Evolutionary conservation across 2,329 filamentous ascomycete species (phyloP).

Genomic region (Phialophora tarda): DNA sequence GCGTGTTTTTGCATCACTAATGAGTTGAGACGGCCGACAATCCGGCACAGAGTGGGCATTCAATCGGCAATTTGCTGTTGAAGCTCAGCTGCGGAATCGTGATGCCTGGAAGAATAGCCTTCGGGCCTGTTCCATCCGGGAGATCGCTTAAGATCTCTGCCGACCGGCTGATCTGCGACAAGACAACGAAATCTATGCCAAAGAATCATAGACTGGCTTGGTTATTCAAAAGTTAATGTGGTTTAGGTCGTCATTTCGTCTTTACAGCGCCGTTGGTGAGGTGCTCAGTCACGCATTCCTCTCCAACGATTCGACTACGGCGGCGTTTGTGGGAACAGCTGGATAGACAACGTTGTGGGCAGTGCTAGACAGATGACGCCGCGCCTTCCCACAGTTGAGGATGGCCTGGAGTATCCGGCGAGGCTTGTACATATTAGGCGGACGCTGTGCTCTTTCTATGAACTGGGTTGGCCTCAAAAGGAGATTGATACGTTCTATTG

Average conservation of each 20-base stretch:
- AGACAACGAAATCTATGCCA: slow-evolving; percentile 9
- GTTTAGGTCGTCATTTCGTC: background rate
- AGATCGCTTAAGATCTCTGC: background rate
- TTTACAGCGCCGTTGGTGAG: slow-evolving; percentile 2
- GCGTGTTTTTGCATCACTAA: slow-evolving; percentile 24
- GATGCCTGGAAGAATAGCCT: background rate
- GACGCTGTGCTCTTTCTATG: background rate
- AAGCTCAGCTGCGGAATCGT: background rate
- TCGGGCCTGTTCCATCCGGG: background rate
- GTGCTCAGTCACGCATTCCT: background rate
- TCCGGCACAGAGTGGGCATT: slow-evolving; percentile 2
- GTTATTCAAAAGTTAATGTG: slow-evolving; percentile 20
- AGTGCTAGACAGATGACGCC: background rate
- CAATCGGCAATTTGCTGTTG: background rate
- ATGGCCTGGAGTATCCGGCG: slow-evolving; percentile 1
- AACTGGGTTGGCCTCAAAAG: background rate
- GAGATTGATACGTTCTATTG: background rate
- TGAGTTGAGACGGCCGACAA: slow-evolving; percentile 27
- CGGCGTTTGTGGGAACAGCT: slow-evolving; percentile 16
- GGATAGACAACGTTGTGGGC: slow-evolving; percentile 16
- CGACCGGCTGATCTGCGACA: slow-evolving; percentile 1
- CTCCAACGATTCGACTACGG: slow-evolving; percentile 8
- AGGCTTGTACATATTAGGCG: slow-evolving; percentile 11
- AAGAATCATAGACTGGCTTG: slow-evolving; percentile 17
- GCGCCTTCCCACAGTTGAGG: slow-evolving; percentile 8